phyloP scores from a whole-genome alignment of 2,329 filamentous ascomycete species.

The Samsoniella hepiali region DNA sequence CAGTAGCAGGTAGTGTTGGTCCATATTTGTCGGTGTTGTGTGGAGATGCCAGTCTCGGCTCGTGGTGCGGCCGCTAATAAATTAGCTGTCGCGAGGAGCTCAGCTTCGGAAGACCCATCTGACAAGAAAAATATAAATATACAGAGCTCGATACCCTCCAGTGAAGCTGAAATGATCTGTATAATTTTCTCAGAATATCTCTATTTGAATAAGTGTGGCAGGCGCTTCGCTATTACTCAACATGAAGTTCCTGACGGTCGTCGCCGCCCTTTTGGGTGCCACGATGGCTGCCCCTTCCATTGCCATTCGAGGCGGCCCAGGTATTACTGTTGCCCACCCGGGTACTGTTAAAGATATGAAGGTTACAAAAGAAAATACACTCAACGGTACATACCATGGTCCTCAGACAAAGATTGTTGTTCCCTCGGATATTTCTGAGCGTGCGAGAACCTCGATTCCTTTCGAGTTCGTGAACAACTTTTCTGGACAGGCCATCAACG shows the following conservation, averaged over 20 bases:
- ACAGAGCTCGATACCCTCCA: neutral
- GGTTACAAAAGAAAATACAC: constrained; percentile 37
- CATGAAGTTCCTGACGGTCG: constrained; percentile 19
- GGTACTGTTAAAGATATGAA: constrained; percentile 32
- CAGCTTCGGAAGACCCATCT: neutral
- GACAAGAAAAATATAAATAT: neutral
- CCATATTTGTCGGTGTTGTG: neutral
- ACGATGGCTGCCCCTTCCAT: constrained; percentile 20
- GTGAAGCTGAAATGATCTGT: neutral
- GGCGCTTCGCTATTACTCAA: neutral
- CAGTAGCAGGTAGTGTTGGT: neutral
- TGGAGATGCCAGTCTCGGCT: neutral
- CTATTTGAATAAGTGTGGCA: neutral
- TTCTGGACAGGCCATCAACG: constrained; percentile 35
- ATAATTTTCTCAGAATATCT: neutral
- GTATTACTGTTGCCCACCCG: constrained; percentile 32
- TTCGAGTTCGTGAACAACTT: constrained; percentile 44
- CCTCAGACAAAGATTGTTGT: constrained; percentile 16
- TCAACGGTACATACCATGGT: constrained; percentile 36
- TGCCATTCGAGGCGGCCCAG: constrained; percentile 18
- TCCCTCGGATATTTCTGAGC: constrained; percentile 10
- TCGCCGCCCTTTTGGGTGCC: constrained; percentile 22
- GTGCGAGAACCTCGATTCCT: constrained; percentile 22
- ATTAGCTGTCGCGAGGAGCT: neutral
- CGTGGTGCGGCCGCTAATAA: neutral